phyloP scores from a whole-genome alignment of 257 asterid genomes.

The Gentiana straminea region DNA sequence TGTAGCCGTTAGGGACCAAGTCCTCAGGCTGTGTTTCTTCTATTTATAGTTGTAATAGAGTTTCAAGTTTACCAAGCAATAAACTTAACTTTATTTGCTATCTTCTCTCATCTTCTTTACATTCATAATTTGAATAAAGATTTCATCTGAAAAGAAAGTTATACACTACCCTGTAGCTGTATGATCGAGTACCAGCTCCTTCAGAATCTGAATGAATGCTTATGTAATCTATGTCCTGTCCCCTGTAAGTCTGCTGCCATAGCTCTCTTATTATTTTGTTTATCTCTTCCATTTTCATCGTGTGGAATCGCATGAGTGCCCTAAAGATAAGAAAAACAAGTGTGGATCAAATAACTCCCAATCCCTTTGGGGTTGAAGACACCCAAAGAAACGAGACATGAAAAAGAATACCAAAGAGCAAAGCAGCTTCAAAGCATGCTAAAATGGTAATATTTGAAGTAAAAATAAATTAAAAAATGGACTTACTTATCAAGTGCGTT shows the following conservation, averaged over 20 bases:
- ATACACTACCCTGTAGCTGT: constrained; percentile 73
- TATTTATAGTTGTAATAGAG: no score
- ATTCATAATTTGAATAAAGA: no score
- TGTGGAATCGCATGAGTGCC: constrained; percentile 97
- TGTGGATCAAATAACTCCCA: no score
- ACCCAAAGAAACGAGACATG: no score
- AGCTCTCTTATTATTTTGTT: constrained; percentile 93
- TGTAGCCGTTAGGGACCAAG: no score
- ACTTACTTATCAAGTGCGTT: constrained; percentile 95
- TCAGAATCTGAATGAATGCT: constrained; percentile 95
- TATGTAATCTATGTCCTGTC: constrained; percentile 96
- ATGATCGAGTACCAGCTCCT: constrained; percentile 92
- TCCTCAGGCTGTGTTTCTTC: no score
- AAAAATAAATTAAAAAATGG: constrained; percentile 9
- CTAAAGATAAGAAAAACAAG: constrained; percentile 17
- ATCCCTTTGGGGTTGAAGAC: no score
- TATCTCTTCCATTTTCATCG: constrained; percentile 98
- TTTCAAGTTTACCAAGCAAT: no score
- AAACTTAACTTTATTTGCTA: no score
- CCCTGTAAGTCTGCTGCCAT: constrained; percentile 99
- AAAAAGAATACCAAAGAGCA: not conserved
- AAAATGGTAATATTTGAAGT: constrained; percentile 1
- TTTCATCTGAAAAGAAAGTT: not conserved
- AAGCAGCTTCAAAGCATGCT: not conserved
- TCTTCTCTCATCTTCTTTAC: no score